Percentiles rank a stretch among this genome's conserved stretches.
These are phyloP conservation scores for Rhinocladiella similis DNA, from an alignment of 2,329 filamentous ascomycete genomes.

Conservation along the genomic window DNA sequence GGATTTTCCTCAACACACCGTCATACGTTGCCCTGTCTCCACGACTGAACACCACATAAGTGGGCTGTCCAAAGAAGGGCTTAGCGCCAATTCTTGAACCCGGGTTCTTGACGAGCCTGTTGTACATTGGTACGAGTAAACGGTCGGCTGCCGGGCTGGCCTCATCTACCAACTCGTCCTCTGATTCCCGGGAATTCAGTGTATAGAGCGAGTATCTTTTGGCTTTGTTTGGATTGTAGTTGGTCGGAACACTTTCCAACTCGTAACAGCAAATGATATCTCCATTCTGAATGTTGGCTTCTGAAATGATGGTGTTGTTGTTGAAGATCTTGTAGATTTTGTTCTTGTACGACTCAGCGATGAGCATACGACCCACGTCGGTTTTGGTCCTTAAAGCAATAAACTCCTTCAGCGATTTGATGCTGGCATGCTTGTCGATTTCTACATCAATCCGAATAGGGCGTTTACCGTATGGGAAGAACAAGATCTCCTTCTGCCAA, in stretches of 20 bases:
- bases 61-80: slow-evolving; percentile 44
- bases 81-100: slow-evolving; percentile 29
- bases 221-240: slow-evolving; percentile 61
- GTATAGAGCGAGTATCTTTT: slow-evolving; percentile 47
- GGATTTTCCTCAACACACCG: slow-evolving; percentile 73
- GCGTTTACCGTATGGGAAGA: slow-evolving; percentile 70
- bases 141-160: slow-evolving; percentile 47
- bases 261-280: slow-evolving; percentile 75
- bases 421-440: slow-evolving; percentile 66
- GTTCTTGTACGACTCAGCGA: slow-evolving; percentile 76
- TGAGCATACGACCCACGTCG: slow-evolving; percentile 65
- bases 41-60: slow-evolving; percentile 71
- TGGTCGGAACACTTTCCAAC: slow-evolving; percentile 75
- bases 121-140: slow-evolving; percentile 51
- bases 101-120: slow-evolving; percentile 37
- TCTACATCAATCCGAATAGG: slow-evolving; percentile 77
- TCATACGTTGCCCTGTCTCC: slow-evolving; percentile 72
- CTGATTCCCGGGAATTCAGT: slow-evolving; percentile 33
- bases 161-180: slow-evolving; percentile 41
- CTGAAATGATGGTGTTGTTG: slow-evolving; percentile 66
- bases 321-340: slow-evolving; percentile 87
- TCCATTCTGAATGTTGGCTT: slow-evolving; percentile 62
- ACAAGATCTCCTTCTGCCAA: slow-evolving; percentile 74
- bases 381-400: slow-evolving; percentile 54
- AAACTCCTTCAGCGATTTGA: slow-evolving; percentile 52